Conservation (phyloP, 202 grass and related monocot species). For the Schoenoplectus tabernaemontani region DNA sequence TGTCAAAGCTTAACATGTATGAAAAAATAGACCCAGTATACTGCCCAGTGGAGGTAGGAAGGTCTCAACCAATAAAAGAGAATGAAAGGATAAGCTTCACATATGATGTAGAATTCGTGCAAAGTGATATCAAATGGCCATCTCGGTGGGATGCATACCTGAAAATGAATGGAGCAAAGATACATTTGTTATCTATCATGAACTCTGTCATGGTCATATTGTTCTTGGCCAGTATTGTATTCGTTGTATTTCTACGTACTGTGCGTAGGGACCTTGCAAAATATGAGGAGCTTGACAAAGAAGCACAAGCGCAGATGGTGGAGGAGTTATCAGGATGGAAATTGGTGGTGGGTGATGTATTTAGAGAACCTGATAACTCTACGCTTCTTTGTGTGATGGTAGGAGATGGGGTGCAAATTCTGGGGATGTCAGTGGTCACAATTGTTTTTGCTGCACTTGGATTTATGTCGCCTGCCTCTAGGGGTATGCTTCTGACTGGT, state of each 20-base stretch:
- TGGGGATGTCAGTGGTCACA: slow-evolving; percentile 74
- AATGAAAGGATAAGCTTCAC: slow-evolving; percentile 71
- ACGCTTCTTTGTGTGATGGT: slow-evolving; percentile 79
- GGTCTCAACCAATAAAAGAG: slow-evolving; percentile 62
- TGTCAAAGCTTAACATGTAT: slow-evolving; percentile 74
- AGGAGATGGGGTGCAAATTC: slow-evolving; percentile 79
- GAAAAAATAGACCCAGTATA: slow-evolving; percentile 57
- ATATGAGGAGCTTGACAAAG: slow-evolving; percentile 86
- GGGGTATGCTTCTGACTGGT: slow-evolving; percentile 84
- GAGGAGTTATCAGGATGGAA: slow-evolving; percentile 97
- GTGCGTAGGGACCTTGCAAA: slow-evolving; percentile 78
- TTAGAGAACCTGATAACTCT: slow-evolving; percentile 70
- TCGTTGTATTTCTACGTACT: slow-evolving; percentile 93
- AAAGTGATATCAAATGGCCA: slow-evolving; percentile 88
- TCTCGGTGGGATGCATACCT: slow-evolving; percentile 93
- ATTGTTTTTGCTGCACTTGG: slow-evolving; percentile 76
- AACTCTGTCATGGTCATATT: slow-evolving; percentile 93
- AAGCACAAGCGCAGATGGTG: slow-evolving; percentile 81
- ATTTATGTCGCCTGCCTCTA: slow-evolving; percentile 94
- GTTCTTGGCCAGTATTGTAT: slow-evolving; percentile 86
- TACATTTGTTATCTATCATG: slow-evolving; percentile 96
- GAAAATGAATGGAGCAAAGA: slow-evolving; percentile 87
- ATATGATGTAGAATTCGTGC: slow-evolving; percentile 74
- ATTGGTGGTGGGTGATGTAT: slow-evolving; percentile 86
- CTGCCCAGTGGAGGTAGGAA: slow-evolving; percentile 49